Evolutionary conservation across 495 filamentous ascomycete species (phyloP).

Genomic region (Penicillium waksmanii): DNA sequence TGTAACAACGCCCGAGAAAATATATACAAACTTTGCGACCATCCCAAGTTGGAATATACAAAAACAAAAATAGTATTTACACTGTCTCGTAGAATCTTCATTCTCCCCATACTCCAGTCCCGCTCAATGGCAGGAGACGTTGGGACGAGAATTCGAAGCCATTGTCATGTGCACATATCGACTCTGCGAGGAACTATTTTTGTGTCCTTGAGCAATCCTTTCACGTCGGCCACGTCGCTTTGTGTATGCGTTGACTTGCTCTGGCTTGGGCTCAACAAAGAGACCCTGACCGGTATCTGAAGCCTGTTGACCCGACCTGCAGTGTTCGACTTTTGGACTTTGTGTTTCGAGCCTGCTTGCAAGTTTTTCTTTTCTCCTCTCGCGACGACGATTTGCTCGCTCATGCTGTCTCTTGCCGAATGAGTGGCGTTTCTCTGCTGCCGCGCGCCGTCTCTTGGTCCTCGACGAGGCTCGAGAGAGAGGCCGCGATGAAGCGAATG

Average conservation of each 20-base stretch:
- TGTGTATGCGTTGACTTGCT: constrained; percentile 32
- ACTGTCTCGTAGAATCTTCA: background rate
- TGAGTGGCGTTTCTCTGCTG: background rate
- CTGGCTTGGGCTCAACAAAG: constrained; percentile 1
- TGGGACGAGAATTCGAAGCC: constrained; percentile 20
- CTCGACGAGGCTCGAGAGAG: constrained; percentile 5
- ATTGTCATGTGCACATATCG: constrained; percentile 29
- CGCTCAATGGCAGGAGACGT: constrained; percentile 6
- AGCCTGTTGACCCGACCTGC: background rate
- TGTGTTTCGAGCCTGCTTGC: background rate
- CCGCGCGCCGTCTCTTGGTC: background rate
- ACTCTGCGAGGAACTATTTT: constrained; percentile 13
- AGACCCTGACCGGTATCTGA: background rate
- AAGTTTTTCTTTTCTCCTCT: constrained; percentile 2
- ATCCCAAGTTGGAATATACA: too few relatives aligned
- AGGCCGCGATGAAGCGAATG: background rate
- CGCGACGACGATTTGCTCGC: background rate
- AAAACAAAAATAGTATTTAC: background rate
- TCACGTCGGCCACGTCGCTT: constrained; percentile 34
- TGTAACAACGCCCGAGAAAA: too few relatives aligned
- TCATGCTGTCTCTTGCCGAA: background rate
- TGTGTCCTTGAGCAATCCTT: constrained; percentile 13
- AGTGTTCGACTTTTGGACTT: background rate
- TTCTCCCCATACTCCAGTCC: background rate
- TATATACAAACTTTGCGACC: too few relatives aligned